Percentiles rank a stretch among this genome's conserved stretches.
Evolutionary conservation across 495 filamentous ascomycete genomes (phyloP).

Genomic region (Talaromyces liani): DNA sequence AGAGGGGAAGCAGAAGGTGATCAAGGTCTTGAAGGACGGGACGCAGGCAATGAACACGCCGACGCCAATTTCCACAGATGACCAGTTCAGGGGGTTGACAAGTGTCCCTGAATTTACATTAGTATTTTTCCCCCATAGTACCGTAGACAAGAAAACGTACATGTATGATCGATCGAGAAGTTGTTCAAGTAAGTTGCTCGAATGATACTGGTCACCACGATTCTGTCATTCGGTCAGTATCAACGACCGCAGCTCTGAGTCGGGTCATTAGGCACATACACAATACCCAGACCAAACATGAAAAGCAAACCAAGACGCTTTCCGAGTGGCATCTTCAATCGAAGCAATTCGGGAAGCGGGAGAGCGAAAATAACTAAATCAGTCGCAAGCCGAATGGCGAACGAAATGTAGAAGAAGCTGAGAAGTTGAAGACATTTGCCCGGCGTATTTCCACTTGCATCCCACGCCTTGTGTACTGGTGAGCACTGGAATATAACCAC

Average conservation of each 20-base stretch:
- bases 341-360: constrained; percentile 24
- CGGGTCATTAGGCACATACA: constrained; percentile 16
- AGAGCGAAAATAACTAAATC: constrained; percentile 25
- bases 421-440: constrained; percentile 13
- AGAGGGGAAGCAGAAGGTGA: constrained; percentile 14
- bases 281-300: constrained; percentile 27
- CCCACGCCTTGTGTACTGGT: constrained; percentile 19
- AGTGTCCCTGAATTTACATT: constrained; percentile 9
- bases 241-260: neutral
- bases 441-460: constrained; percentile 10
- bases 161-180: constrained; percentile 17
- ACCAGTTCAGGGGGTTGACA: constrained; percentile 19
- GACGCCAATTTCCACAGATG: constrained; percentile 16
- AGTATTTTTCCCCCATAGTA: neutral
- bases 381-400: constrained; percentile 20
- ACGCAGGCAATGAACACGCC: constrained; percentile 17
- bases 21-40: constrained; percentile 16
- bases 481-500: constrained; percentile 19
- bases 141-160: constrained; percentile 4
- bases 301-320: constrained; percentile 23
- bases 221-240: constrained; percentile 6
- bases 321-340: constrained; percentile 19
- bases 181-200: constrained; percentile 15
- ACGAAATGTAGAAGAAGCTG: constrained; percentile 16
- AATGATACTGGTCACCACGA: constrained; percentile 17